A percentile compares a stretch with the other conserved stretches of the same genome.
phyloP scores from a whole-genome alignment of 1,139 yeast species.

The Kluyveromyces sp. region DNA sequence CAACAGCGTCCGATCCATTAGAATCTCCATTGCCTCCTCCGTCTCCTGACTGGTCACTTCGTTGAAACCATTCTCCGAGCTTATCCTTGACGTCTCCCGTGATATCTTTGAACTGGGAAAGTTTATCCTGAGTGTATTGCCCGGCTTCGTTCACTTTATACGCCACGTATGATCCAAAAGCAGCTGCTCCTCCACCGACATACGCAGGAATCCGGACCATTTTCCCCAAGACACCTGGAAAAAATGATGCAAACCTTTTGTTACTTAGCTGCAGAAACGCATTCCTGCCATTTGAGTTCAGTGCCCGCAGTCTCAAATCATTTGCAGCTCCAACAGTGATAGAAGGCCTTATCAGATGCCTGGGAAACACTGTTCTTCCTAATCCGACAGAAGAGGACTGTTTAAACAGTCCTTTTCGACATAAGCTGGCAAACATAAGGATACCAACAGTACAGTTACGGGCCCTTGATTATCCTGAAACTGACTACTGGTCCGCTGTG shows the following conservation, averaged over 20 bases:
- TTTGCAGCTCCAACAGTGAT: neutral
- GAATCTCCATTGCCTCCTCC: conserved; percentile 26
- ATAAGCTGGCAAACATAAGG: neutral
- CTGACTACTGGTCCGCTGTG: no score
- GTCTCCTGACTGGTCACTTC: conserved; percentile 25
- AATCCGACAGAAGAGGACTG: neutral
- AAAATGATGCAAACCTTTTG: conserved; percentile 30
- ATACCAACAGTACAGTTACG: neutral
- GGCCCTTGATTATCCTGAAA: no score
- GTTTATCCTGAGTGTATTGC: conserved; percentile 57
- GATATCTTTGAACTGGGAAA: conserved; percentile 54
- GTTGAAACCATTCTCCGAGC: conserved; percentile 25
- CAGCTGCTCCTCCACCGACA: conserved; percentile 85
- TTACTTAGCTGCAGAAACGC: conserved; percentile 7
- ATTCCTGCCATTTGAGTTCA: neutral
- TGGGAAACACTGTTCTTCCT: neutral
- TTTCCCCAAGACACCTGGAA: conserved; percentile 51
- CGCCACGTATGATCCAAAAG: conserved; percentile 88
- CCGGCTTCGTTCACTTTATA: conserved; percentile 88
- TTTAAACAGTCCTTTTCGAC: neutral
- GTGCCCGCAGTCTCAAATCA: neutral
- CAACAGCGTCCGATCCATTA: conserved; percentile 29
- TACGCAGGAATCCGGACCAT: conserved; percentile 65
- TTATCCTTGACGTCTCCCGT: conserved; percentile 34
- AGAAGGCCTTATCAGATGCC: conserved; percentile 1